Evolutionary conservation across 257 asterid species (phyloP).

Genomic region (Nicotiana otophora): DNA sequence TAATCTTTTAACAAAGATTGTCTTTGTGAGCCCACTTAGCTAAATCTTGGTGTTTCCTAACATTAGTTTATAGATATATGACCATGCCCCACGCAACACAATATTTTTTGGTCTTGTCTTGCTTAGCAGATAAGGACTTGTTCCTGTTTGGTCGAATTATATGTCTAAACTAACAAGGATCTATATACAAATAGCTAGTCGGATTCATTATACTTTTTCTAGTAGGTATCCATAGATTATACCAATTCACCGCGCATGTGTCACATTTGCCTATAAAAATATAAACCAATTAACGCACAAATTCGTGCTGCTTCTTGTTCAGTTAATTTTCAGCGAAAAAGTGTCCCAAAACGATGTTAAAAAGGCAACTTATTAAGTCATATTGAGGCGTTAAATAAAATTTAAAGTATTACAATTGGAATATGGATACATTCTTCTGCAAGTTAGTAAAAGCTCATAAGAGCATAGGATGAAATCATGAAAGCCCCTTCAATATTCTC

Average conservation of each 20-base stretch:
- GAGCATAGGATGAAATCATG: slow-evolving; percentile 14
- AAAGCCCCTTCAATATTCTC: slow-evolving; percentile 8
- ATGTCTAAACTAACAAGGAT: neutral
- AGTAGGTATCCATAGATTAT: too few species aligned
- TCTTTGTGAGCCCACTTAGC: slow-evolving; percentile 6
- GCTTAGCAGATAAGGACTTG: slow-evolving; percentile 1
- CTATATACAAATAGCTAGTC: too few species aligned
- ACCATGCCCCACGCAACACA: neutral
- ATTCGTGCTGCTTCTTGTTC: too few species aligned
- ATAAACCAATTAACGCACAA: too few species aligned
- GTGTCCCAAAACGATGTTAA: too few species aligned
- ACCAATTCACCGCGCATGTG: too few species aligned
- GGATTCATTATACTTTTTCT: too few species aligned
- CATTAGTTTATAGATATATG: neutral
- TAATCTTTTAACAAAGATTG: slow-evolving; percentile 15
- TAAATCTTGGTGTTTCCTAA: neutral
- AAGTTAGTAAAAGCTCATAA: slow-evolving; percentile 13
- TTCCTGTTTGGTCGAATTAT: neutral
- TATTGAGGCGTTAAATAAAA: neutral
- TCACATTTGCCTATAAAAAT: too few species aligned
- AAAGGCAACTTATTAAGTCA: neutral
- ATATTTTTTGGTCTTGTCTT: neutral
- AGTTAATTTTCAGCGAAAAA: too few species aligned
- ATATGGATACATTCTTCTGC: slow-evolving; percentile 7
- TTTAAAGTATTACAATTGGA: neutral